Percentiles rank a stretch among this genome's conserved stretches.
Conservation (phyloP, 352 stramenopile genomes). For the Pilasporangium apinafurcum region DNA sequence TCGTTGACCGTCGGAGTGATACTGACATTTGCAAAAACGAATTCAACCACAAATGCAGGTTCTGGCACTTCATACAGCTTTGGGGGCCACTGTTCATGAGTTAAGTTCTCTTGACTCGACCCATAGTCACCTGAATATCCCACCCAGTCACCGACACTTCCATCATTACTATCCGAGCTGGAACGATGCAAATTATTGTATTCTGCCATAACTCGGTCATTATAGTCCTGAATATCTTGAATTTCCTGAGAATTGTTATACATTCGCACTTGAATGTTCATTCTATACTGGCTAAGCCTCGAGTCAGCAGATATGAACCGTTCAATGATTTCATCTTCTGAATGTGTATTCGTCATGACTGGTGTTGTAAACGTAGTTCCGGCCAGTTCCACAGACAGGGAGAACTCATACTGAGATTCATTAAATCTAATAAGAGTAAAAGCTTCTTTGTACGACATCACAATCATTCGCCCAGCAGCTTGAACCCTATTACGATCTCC, state of each 20-base stretch:
- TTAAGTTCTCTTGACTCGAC: conserved; percentile 1
- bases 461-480: not conserved
- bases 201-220: conserved; percentile 15
- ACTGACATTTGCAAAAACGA: conserved; percentile 24
- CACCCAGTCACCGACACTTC: too few species aligned
- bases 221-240: conserved; percentile 7
- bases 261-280: conserved; percentile 21
- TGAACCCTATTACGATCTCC: not conserved
- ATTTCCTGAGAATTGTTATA: conserved; percentile 31
- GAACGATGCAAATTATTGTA: not conserved
- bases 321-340: not conserved
- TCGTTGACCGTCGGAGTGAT: conserved; percentile 8
- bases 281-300: conserved; percentile 1
- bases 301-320: not conserved
- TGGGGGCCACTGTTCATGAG: conserved; percentile 1
- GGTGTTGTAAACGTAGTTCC: not conserved
- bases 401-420: not conserved
- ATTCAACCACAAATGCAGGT: conserved; percentile 19
- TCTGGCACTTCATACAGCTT: conserved; percentile 10
- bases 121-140: not conserved
- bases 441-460: not conserved
- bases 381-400: not conserved
- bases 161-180: not conserved
- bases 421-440: not conserved
- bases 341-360: not conserved